Percentiles rank a stretch among this genome's conserved stretches.
Evolutionary conservation across 257 asterid species (phyloP).

Genomic region (Solanum paucissectum): DNA sequence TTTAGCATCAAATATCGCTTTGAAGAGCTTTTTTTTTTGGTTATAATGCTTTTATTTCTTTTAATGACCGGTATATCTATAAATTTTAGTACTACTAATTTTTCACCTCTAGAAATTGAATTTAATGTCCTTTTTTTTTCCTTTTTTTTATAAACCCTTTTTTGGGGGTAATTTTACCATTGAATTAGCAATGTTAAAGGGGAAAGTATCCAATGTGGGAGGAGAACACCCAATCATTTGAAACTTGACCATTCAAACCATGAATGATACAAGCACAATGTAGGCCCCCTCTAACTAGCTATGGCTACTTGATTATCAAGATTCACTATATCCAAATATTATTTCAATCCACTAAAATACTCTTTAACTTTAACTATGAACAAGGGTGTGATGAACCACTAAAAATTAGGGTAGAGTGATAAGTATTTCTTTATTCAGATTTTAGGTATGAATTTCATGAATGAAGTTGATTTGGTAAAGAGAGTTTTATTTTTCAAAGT

Average conservation of each 20-base stretch:
- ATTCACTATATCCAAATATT: neutral
- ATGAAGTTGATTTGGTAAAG: neutral
- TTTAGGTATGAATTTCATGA: neutral
- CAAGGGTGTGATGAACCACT: neutral
- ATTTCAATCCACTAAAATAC: neutral
- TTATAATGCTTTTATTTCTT: neutral
- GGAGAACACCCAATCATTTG: constrained; percentile 53
- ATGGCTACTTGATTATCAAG: neutral
- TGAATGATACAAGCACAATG: constrained; percentile 27
- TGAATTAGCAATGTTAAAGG: neutral
- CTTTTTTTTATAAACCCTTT: neutral
- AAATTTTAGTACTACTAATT: neutral
- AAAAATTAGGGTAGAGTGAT: neutral
- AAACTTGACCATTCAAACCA: constrained; percentile 84
- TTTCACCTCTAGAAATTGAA: neutral
- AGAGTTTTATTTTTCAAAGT: neutral
- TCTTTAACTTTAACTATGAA: neutral
- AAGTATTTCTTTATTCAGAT: neutral
- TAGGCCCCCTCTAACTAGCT: constrained; percentile 22
- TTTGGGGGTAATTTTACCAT: neutral
- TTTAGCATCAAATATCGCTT: too few relatives aligned
- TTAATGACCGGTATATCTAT: too few relatives aligned
- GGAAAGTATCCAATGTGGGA: constrained; percentile 64
- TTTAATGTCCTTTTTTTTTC: neutral
- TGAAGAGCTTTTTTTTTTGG: neutral